Evolutionary conservation across 176 grass and related monocot species (phyloP).

Genomic region (Musa acuminata): DNA sequence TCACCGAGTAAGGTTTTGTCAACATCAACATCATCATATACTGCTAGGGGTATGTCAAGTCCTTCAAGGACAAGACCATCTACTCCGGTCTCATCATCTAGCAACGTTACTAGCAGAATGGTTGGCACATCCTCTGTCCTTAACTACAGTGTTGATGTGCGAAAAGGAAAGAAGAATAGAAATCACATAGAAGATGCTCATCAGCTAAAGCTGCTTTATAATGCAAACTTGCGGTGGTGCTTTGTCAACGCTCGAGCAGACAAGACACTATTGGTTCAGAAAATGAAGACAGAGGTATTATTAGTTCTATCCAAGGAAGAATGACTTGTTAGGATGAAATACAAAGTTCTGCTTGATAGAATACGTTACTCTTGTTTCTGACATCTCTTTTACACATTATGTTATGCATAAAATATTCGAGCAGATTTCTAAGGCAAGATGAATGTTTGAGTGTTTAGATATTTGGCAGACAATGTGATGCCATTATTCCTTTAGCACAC

Average conservation of each 20-base stretch:
- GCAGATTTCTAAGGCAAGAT: neutral
- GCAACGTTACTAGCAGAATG: conserved; percentile 30
- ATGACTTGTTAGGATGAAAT: neutral
- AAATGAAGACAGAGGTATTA: conserved; percentile 74
- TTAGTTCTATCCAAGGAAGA: no score
- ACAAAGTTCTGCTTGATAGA: neutral
- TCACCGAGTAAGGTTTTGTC: conserved; percentile 7
- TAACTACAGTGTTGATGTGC: conserved; percentile 57
- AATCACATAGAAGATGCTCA: conserved; percentile 78
- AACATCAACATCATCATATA: neutral
- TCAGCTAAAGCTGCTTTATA: conserved; percentile 72
- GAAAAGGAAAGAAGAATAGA: conserved; percentile 64
- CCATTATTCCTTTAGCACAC: neutral
- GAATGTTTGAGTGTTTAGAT: neutral
- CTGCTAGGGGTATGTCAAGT: neutral
- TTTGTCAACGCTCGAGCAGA: conserved; percentile 82
- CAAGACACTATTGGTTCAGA: conserved; percentile 60
- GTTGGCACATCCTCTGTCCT: conserved; percentile 44
- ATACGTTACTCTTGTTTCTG: neutral
- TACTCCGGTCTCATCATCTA: conserved; percentile 67
- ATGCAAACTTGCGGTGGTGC: conserved; percentile 70
- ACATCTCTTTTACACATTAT: neutral
- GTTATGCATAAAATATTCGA: neutral
- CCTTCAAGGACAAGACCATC: conserved; percentile 44
- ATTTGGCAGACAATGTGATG: neutral